Evolutionary conservation across 768 basidiomycete species (phyloP).

Genomic region (Pilatotrama ljubarskyi): DNA sequence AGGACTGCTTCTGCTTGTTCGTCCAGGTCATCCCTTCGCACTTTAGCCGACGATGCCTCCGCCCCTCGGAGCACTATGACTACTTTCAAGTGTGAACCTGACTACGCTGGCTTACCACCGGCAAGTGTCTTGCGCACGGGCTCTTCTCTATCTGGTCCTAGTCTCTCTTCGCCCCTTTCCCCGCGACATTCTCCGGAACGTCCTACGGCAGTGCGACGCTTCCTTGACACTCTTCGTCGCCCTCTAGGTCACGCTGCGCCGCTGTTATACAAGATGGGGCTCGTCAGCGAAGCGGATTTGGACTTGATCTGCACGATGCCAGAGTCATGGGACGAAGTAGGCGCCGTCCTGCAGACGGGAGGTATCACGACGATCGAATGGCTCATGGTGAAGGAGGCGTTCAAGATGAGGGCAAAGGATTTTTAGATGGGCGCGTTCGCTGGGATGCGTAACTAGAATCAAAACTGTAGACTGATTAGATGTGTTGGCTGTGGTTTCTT

Average conservation of each 20-base stretch:
- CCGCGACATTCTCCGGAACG: background rate
- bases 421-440: background rate
- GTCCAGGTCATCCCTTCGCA: background rate
- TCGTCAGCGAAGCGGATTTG: conserved; percentile 13
- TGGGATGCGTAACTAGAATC: too few species aligned
- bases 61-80: background rate
- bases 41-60: background rate
- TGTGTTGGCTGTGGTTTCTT: background rate
- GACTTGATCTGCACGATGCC: conserved; percentile 17
- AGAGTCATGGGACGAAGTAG: conserved; percentile 16
- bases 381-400: conserved; percentile 21
- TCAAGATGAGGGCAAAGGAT: conserved; percentile 3
- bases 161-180: background rate
- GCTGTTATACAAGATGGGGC: conserved; percentile 9
- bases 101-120: background rate
- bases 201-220: background rate
- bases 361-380: conserved; percentile 18
- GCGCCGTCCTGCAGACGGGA: conserved; percentile 1
- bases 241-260: conserved; percentile 12
- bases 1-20: conserved; percentile 3
- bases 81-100: conserved; percentile 3
- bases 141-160: background rate
- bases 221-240: conserved; percentile 9
- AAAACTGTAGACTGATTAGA: background rate
- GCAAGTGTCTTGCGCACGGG: background rate